Percentiles rank a stretch among this genome's conserved stretches.
These are phyloP conservation scores for Solanum verrucosum DNA, from an alignment of 257 asterid species.

Conservation along the genomic window DNA sequence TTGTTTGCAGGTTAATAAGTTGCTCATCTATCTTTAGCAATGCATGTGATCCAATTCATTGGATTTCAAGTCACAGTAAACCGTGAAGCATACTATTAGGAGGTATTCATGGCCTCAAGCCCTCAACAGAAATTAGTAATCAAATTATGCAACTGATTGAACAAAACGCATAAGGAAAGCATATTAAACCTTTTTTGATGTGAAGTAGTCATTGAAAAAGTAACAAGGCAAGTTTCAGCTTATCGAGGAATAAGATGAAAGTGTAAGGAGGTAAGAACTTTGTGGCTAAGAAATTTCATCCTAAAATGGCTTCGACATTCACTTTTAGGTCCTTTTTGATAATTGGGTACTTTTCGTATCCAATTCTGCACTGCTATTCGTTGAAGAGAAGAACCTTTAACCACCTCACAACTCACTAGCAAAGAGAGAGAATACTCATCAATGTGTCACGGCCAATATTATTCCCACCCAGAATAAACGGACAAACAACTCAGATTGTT, in stretches of 20 bases:
- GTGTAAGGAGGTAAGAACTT: not conserved
- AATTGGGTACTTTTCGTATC: not conserved
- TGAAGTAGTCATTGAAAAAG: not conserved
- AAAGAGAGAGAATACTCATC: not conserved
- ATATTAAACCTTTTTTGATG: not conserved
- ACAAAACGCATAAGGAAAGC: not conserved
- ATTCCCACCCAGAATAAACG: not conserved
- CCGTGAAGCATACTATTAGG: not conserved
- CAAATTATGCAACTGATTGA: not conserved
- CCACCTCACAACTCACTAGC: not conserved
- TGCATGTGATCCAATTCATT: not conserved
- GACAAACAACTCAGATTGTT: not conserved
- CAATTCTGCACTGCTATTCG: slow-evolving; percentile 3
- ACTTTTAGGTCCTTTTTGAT: not conserved
- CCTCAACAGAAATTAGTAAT: not conserved
- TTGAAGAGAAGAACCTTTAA: not conserved
- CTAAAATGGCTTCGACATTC: not conserved
- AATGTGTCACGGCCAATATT: not conserved
- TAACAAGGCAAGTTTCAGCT: slow-evolving; percentile 2
- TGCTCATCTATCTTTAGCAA: not conserved
- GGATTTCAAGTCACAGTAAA: not conserved
- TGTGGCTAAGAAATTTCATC: slow-evolving; percentile 2
- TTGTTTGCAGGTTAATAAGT: not conserved
- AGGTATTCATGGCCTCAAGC: not conserved
- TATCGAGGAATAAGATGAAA: slow-evolving; percentile 1